Conservation (phyloP, 2,329 filamentous ascomycete species). For the Paraphoma chrysanthemicola region DNA sequence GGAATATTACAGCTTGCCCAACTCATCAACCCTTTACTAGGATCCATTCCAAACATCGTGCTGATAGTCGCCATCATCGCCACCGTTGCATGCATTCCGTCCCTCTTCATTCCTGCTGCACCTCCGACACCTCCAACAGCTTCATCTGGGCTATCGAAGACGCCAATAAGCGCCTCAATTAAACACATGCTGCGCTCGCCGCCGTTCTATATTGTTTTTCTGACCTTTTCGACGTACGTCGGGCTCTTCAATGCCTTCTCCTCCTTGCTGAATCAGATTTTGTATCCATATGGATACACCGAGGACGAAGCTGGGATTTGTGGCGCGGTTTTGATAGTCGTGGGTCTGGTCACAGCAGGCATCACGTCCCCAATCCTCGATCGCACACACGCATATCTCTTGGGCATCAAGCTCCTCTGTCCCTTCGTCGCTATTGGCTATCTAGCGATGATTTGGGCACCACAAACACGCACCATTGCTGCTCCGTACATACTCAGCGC, state of each 20-base stretch:
- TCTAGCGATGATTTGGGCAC: constrained; percentile 82
- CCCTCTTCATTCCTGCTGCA: constrained; percentile 77
- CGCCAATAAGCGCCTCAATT: constrained; percentile 63
- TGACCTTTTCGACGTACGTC: constrained; percentile 85
- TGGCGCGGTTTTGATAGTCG: constrained; percentile 86
- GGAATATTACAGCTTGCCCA: constrained; percentile 64
- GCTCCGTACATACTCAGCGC: constrained; percentile 79
- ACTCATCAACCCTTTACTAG: constrained; percentile 80
- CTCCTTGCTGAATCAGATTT: constrained; percentile 86
- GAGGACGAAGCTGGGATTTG: constrained; percentile 88
- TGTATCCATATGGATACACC: constrained; percentile 82
- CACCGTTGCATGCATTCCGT: constrained; percentile 72
- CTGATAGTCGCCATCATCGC: constrained; percentile 85
- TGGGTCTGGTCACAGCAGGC: constrained; percentile 80
- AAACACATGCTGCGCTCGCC: constrained; percentile 57
- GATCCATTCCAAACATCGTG: constrained; percentile 80
- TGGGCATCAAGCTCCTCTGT: constrained; percentile 74
- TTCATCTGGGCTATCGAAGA: constrained; percentile 63
- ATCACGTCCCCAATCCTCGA: constrained; percentile 83
- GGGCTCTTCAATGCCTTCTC: constrained; percentile 94
- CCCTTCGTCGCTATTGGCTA: constrained; percentile 78
- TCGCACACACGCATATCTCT: constrained; percentile 79
- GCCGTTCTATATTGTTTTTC: constrained; percentile 80
- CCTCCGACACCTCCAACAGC: constrained; percentile 81
- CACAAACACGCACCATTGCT: constrained; percentile 64